phyloP scores from a whole-genome alignment of 441 rosid species.

The Erodium trifolium region DNA sequence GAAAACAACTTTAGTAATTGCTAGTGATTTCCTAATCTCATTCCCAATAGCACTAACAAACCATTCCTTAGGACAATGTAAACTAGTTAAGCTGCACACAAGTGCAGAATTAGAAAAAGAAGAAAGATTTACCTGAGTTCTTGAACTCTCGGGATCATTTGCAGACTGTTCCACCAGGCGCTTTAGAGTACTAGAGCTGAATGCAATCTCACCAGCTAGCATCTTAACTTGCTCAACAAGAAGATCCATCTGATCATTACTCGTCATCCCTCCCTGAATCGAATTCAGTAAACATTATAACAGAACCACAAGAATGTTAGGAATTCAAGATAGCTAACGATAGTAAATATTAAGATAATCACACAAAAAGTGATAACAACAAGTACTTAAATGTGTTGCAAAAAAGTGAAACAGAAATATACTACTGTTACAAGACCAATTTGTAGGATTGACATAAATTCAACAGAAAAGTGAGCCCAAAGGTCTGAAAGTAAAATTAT shows the following conservation, averaged over 20 bases:
- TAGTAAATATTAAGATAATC: neutral
- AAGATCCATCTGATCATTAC: constrained; percentile 92
- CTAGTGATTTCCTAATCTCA: neutral
- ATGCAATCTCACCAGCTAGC: constrained; percentile 99
- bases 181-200: constrained; percentile 88
- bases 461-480: neutral
- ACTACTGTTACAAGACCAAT: neutral
- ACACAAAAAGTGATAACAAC: constrained; percentile 13
- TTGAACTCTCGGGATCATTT: constrained; percentile 77
- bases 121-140: constrained; percentile 50
- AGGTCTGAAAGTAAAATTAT: neutral
- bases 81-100: neutral
- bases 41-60: too few species aligned
- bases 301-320: neutral
- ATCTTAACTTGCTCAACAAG: constrained; percentile 96
- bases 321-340: neutral
- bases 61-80: constrained; percentile 8
- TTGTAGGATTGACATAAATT: constrained; percentile 3
- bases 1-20: neutral
- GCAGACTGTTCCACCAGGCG: constrained; percentile 83
- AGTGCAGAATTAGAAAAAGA: neutral
- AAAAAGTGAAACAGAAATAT: neutral
- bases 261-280: constrained; percentile 57
- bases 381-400: constrained; percentile 8
- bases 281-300: constrained; percentile 4